Percentiles rank a stretch among this genome's conserved stretches.
Evolutionary conservation across 768 basidiomycete species (phyloP).

Genomic region (Pisolithus microcarpus): DNA sequence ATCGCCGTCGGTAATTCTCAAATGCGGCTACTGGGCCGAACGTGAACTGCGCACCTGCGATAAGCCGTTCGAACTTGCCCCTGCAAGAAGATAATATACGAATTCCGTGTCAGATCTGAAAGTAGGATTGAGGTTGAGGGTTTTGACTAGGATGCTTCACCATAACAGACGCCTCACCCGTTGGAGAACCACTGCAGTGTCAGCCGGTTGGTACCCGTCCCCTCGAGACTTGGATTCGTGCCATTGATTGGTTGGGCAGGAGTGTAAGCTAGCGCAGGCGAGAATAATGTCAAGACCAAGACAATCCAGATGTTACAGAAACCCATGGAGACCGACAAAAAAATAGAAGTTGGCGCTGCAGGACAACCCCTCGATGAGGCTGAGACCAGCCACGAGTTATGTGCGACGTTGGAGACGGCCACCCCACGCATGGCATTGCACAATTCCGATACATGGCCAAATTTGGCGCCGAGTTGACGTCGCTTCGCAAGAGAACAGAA

Average conservation of each 20-base stretch:
- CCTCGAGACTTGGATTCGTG: constrained; percentile 32
- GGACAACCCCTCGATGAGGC: background rate
- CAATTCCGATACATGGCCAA: background rate
- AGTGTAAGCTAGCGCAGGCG: constrained; percentile 44
- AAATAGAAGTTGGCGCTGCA: background rate
- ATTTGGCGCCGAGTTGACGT: background rate
- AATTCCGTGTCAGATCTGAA: constrained; percentile 44
- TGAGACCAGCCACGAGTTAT: background rate
- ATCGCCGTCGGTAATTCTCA: background rate
- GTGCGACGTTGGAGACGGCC: background rate
- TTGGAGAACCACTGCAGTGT: constrained; percentile 54
- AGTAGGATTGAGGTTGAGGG: constrained; percentile 1
- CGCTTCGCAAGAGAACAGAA: too few species aligned
- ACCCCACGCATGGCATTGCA: background rate
- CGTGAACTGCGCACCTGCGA: constrained; percentile 42
- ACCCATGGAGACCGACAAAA: constrained; percentile 10
- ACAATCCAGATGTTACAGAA: constrained; percentile 2
- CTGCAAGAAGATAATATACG: constrained; percentile 56
- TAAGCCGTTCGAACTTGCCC: constrained; percentile 40
- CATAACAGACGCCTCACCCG: constrained; percentile 29
- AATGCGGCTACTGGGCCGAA: background rate
- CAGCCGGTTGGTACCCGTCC: constrained; percentile 39
- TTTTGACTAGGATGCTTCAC: background rate
- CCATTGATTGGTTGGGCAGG: constrained; percentile 59
- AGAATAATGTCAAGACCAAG: constrained; percentile 2